A percentile compares a stretch with the other conserved stretches of the same genome.
Conservation (phyloP, 2,329 filamentous ascomycete species). For the Pyrenophora tritici-repentis region DNA sequence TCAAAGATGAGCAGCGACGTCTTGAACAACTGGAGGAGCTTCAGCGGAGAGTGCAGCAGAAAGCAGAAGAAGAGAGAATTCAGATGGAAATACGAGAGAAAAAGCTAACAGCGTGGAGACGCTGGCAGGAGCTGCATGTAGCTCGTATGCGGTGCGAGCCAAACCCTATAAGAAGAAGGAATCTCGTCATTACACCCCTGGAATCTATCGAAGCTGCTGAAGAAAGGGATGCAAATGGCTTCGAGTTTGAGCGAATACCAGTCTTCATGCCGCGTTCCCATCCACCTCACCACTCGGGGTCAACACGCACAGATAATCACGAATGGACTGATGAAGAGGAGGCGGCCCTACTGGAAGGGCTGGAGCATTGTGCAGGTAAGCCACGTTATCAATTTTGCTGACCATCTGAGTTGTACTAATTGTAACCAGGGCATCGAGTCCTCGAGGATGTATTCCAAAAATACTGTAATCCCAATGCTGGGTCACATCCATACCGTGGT, state of each 20-base stretch:
- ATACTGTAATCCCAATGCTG: conserved; percentile 27
- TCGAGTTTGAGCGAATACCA: conserved; percentile 46
- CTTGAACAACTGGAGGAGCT: conserved; percentile 8
- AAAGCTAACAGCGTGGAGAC: conserved; percentile 15
- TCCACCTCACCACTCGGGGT: conserved; percentile 16
- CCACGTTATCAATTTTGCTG: neutral
- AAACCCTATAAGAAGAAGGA: conserved; percentile 13
- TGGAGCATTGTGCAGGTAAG: conserved; percentile 36
- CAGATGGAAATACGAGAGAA: conserved; percentile 1
- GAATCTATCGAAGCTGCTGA: conserved; percentile 22
- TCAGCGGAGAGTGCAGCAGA: conserved; percentile 12
- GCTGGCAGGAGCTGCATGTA: conserved; percentile 40
- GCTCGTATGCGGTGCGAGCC: conserved; percentile 34
- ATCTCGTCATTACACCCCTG: conserved; percentile 17
- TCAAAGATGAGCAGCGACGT: conserved; percentile 13
- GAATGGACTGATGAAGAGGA: conserved; percentile 43
- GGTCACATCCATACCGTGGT: conserved; percentile 11
- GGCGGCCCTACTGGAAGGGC: conserved; percentile 38
- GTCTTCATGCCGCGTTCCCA: conserved; percentile 44
- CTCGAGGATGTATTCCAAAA: conserved; percentile 36
- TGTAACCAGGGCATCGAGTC: conserved; percentile 24
- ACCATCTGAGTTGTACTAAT: neutral
- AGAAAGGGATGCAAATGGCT: conserved; percentile 48
- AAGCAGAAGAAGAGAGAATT: conserved; percentile 4
- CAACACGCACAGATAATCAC: conserved; percentile 12